Conservation (phyloP, 345 rosid species). For the Brassica cretica region DNA sequence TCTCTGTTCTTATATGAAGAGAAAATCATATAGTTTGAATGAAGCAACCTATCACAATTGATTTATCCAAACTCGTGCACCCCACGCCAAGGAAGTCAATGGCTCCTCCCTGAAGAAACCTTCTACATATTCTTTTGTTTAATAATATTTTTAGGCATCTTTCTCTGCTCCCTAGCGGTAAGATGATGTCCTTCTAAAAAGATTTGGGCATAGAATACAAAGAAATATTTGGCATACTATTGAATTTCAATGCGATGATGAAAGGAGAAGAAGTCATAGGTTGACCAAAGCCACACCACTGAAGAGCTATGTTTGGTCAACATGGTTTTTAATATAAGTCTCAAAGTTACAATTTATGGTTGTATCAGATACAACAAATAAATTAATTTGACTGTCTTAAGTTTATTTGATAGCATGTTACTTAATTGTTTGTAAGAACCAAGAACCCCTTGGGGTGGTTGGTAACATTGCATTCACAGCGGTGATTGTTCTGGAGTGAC, state of each 20-base stretch:
- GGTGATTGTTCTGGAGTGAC: too few relatives aligned
- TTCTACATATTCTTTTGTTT: background rate
- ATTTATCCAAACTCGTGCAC: background rate
- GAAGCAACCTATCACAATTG: background rate
- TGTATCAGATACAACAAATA: too few relatives aligned
- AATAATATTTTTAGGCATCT: background rate
- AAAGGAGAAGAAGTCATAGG: background rate
- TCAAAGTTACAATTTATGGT: background rate
- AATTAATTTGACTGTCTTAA: too few relatives aligned
- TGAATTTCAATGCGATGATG: background rate
- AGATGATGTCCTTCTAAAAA: background rate
- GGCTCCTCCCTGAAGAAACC: background rate
- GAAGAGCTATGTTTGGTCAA: background rate
- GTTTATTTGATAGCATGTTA: too few relatives aligned
- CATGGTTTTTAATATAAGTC: background rate
- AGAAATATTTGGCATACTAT: background rate
- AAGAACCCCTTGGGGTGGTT: too few relatives aligned
- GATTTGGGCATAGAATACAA: too few relatives aligned
- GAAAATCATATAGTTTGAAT: background rate
- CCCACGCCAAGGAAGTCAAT: slow-evolving; percentile 7
- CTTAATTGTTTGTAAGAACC: too few relatives aligned
- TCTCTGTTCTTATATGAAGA: background rate
- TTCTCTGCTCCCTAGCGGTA: background rate
- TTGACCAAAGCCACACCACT: background rate
- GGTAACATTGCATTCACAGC: too few relatives aligned